Evolutionary conservation across 2,329 filamentous ascomycete species (phyloP).

Genomic region (Ascochyta pisi): DNA sequence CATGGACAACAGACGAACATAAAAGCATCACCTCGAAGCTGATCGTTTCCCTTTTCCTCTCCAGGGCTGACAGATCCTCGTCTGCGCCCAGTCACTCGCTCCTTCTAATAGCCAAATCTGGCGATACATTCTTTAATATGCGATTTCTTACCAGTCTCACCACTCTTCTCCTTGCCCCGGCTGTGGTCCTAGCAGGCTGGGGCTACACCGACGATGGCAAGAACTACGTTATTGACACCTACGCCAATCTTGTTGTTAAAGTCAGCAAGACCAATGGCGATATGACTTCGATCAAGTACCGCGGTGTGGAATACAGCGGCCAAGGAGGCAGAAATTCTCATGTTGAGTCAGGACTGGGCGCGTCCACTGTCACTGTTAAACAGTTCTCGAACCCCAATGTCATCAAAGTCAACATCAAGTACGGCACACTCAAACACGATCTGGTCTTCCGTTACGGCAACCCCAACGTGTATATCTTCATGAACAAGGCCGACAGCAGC

Average conservation of each 20-base stretch:
- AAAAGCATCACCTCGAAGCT: neutral
- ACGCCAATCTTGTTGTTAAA: conserved; percentile 35
- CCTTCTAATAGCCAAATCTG: neutral
- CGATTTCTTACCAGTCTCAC: conserved; percentile 22
- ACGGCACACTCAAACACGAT: conserved; percentile 65
- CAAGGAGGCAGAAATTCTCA: conserved; percentile 56
- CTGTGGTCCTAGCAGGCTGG: conserved; percentile 48
- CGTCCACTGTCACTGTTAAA: conserved; percentile 59
- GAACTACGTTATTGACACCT: conserved; percentile 50
- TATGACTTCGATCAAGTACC: conserved; percentile 67
- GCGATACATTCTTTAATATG: conserved; percentile 18
- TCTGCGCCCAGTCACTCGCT: neutral
- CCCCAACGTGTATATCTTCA: conserved; percentile 59
- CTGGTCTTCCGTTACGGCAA: conserved; percentile 65
- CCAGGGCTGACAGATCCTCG: neutral
- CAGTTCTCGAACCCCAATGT: conserved; percentile 39
- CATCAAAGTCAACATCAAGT: conserved; percentile 65
- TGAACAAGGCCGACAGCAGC: conserved; percentile 51
- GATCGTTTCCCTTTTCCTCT: neutral
- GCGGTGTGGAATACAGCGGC: conserved; percentile 60
- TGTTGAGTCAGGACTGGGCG: conserved; percentile 63
- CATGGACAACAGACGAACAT: neutral
- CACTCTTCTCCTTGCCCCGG: conserved; percentile 31
- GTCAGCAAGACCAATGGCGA: conserved; percentile 60
- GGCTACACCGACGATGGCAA: conserved; percentile 50